phyloP scores from a whole-genome alignment of 78 protist genomes.

The Dictyostelium capitatum region DNA sequence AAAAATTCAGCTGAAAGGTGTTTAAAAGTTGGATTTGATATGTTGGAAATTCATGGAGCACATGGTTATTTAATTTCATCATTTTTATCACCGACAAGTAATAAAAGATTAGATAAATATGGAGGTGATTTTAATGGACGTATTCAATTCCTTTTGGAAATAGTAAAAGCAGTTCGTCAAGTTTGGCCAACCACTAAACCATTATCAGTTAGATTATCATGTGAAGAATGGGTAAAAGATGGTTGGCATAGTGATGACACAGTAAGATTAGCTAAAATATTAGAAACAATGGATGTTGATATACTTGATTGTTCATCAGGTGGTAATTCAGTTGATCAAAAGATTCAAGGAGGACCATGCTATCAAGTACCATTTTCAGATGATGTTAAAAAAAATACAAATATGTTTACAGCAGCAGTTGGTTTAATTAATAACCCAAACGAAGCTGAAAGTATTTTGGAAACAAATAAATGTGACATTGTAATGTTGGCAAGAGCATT shows the following conservation, averaged over 20 bases:
- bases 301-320: conserved; percentile 62
- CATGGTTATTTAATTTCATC: conserved; percentile 92
- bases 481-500: conserved; percentile 39
- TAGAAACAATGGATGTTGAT: conserved; percentile 41
- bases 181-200: conserved; percentile 51
- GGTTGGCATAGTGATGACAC: conserved; percentile 53
- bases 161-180: conserved; percentile 24
- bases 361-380: conserved; percentile 51
- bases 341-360: neutral
- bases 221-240: conserved; percentile 63
- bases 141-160: conserved; percentile 68
- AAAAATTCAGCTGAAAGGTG: conserved; percentile 77
- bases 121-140: conserved; percentile 93
- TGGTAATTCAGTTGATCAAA: conserved; percentile 15
- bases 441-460: conserved; percentile 18
- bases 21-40: conserved; percentile 92
- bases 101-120: conserved; percentile 92
- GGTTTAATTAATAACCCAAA: conserved; percentile 27
- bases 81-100: conserved; percentile 81
- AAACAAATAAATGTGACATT: conserved; percentile 8
- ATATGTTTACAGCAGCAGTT: neutral
- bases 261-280: neutral
- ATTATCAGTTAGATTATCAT: conserved; percentile 23
- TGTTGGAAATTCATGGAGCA: conserved; percentile 95
- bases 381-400: neutral